Percentiles rank a stretch among this genome's conserved stretches.
These are phyloP conservation scores for Raffaelea arxii DNA, from an alignment of 2,329 filamentous ascomycete species.

Conservation along the genomic window DNA sequence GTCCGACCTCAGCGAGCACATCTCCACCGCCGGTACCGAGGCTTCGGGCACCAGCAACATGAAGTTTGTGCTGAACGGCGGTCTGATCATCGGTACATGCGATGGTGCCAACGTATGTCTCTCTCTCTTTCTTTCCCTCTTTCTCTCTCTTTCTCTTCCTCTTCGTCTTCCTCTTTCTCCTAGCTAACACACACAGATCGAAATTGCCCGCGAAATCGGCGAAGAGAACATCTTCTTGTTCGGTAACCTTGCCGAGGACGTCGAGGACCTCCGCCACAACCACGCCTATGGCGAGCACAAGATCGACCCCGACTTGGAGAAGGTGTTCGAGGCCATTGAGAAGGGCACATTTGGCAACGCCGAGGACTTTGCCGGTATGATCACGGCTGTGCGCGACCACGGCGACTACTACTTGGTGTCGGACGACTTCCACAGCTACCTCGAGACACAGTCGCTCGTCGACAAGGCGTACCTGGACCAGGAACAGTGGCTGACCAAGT, in stretches of 20 bases:
- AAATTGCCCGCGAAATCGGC: constrained; percentile 94
- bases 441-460: constrained; percentile 82
- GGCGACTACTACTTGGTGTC: constrained; percentile 97
- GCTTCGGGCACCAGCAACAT: constrained; percentile 90
- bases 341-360: constrained; percentile 71
- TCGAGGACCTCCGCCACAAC: constrained; percentile 85
- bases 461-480: constrained; percentile 88
- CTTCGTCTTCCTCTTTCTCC: constrained; percentile 7
- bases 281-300: constrained; percentile 77
- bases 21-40: constrained; percentile 94
- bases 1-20: constrained; percentile 95
- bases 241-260: constrained; percentile 89
- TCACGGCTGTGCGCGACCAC: constrained; percentile 79
- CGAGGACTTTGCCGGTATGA: constrained; percentile 68
- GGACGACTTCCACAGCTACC: constrained; percentile 93
- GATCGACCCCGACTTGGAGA: constrained; percentile 65
- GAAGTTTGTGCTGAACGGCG: constrained; percentile 98
- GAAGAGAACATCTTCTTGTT: constrained; percentile 99
- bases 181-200: constrained; percentile 48
- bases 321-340: constrained; percentile 79
- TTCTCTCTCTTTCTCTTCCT: background rate
- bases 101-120: constrained; percentile 85
- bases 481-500: constrained; percentile 87
- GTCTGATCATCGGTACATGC: constrained; percentile 93
- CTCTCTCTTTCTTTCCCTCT: background rate